Evolutionary conservation across 2,329 filamentous ascomycete species (phyloP), one percentile per base, ranked within the genome.

Genomic region (Calonectria hongkongensis): DNA sequence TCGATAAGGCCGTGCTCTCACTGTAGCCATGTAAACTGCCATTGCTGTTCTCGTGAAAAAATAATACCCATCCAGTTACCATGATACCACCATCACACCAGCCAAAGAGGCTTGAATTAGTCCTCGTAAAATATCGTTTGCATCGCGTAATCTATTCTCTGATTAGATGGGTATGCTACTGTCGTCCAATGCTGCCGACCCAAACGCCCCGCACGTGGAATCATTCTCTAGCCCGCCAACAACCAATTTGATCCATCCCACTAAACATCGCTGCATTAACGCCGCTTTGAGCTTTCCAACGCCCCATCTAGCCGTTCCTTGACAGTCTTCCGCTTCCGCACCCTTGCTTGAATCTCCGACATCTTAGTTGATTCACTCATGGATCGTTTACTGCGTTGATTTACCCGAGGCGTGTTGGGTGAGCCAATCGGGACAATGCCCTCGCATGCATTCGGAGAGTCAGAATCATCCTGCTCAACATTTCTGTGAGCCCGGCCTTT

Each of bases 1-100:
- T 1, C 84, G 87, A 79, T 91, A 82, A 83, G 73, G 12, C 7
- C 10, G 66, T 45, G 27, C 8, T 39, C 33, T 15, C 8, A 47
- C 33, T 15, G 21, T 51, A 30, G 39, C 27, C 62, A 21, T 45
- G 47, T 51, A 60, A 45, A 68, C 13, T 28, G 15, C 13, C 15
- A 33, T 47, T 63, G 16, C 27, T 60, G n/a, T 28, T 27, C 21
- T 27, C 54, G 33, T 60, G 16, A 60, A 27, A 25, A 60, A 27
- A 60, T 60, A 60, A 60, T 63, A 63, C 54, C 66, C 45, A 69
- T 6, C 36, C 9, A 28, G 18, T 18, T 43, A 48, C 13, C 18
- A 43, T 58, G 18, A 39, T 25, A 25, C 21, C 28, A 41, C 16
- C 12, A 28, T 33, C 58, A 25, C 28, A 15, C 9, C 18, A 30